Evolutionary conservation across 1,139 yeast genomes (phyloP), one percentile per base, ranked within the genome.

Genomic region (Kazachstania sp.): DNA sequence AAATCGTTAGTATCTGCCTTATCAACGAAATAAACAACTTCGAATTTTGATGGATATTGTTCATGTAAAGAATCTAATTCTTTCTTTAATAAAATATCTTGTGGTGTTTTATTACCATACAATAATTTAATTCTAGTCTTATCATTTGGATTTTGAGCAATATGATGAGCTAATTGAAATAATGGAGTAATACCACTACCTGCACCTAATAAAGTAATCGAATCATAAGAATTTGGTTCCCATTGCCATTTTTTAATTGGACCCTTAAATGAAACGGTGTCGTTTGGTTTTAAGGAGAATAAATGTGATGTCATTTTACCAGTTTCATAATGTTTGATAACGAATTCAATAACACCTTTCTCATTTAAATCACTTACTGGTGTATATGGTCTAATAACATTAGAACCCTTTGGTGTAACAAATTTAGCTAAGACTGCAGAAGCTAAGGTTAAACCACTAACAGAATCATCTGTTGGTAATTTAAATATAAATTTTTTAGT

Each of bases 101-200:
- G 74, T 46, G 79, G 81, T 49, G 88, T 70, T 65, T 81, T 78
- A 67, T 82, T 83, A 56, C 95, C 97, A 70, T 86, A 88, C 63
- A 83, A 68, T 60, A 92, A 74, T 56, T 79, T 74, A 54, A 92
- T 78, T 73, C 84, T 83, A 61, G 97, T 92, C 67, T 85, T 83
- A 71, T 90, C 97, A 36, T 70, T 70, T 41, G 94, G 87, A 72
- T 88, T 79, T 60, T 74, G 74, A 64, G 82, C 71, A 59, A 84
- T 75, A 54, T 80, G 80, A 58, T 79, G 81, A 55, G 86, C 69
- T 66, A 92, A 71, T 71, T 92, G 98, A 74, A 76, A 88, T 74
- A 90, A 75, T 52, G 97, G 98, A 30, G 97, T 86, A 69, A 92
- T 87, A 69, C 97, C 97, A 44, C 95, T 77, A 63, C 98, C 98